Conservation (phyloP, 495 filamentous ascomycete genomes). For the Neurospora sp. region DNA sequence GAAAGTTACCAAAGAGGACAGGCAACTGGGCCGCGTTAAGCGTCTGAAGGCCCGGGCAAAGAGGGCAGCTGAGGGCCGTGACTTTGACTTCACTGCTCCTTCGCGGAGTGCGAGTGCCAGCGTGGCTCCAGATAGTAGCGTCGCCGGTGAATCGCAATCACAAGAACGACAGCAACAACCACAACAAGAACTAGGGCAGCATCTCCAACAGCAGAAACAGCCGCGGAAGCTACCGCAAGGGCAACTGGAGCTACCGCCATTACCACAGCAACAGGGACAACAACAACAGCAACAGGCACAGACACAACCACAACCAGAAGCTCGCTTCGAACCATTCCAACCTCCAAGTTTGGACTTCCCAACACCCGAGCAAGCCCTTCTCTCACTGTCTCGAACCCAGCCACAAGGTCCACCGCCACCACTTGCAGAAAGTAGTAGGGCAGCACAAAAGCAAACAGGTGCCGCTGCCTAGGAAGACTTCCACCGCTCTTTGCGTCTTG, state of each 20-base stretch:
- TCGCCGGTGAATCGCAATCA: not conserved
- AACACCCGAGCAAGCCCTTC: not conserved
- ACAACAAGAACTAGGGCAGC: not conserved
- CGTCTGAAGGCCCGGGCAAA: conserved; percentile 1
- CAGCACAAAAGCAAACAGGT: not conserved
- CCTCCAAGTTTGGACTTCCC: not conserved
- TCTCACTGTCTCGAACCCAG: not conserved
- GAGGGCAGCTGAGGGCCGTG: not conserved
- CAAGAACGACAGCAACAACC: conserved; percentile 1
- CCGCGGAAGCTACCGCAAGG: not conserved
- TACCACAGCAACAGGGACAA: not conserved
- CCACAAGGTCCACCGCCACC: not conserved
- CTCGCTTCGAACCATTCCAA: not conserved
- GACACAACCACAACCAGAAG: not conserved
- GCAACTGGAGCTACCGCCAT: not conserved
- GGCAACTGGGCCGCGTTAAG: not conserved
- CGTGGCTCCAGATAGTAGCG: conserved; percentile 1
- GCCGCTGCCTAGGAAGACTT: not conserved
- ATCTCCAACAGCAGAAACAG: not conserved
- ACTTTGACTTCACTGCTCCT: not conserved
- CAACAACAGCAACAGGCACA: not conserved
- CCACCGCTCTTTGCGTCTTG: not conserved
- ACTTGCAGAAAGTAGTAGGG: not conserved
- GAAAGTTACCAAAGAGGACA: conserved; percentile 2
- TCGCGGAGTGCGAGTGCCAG: conserved; percentile 5